Percentiles rank a stretch among this genome's conserved stretches.
These are phyloP conservation scores for Punica granatum DNA, from an alignment of 345 rosid species.

Conservation along the genomic window DNA sequence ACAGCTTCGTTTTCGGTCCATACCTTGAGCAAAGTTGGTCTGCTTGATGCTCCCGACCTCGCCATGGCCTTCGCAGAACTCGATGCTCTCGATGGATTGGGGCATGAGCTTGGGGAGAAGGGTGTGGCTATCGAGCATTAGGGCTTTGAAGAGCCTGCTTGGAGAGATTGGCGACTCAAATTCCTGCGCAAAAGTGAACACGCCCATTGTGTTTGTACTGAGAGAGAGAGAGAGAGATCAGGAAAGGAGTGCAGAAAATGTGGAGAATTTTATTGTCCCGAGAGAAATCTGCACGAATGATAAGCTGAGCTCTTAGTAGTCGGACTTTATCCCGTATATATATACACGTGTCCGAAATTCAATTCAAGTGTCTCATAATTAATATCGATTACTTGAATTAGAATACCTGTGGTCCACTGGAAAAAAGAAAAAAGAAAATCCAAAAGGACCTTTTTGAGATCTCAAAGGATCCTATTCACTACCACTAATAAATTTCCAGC, in stretches of 20 bases:
- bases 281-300: no score
- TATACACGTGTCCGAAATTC: no score
- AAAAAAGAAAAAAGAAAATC: background rate
- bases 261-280: slow-evolving; percentile 13
- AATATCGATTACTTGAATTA: no score
- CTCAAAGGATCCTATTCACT: no score
- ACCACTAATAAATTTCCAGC: no score
- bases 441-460: background rate
- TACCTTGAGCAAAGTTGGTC: slow-evolving; percentile 11
- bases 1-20: background rate
- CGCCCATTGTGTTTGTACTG: slow-evolving; percentile 5
- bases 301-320: no score
- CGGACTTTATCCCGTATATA: no score
- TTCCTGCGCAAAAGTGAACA: slow-evolving; percentile 12
- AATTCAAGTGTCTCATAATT: no score
- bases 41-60: slow-evolving; percentile 12
- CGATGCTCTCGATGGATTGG: slow-evolving; percentile 9
- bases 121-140: slow-evolving; percentile 9
- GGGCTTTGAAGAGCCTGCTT: slow-evolving; percentile 17
- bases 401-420: no score
- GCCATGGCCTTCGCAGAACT: slow-evolving; percentile 7
- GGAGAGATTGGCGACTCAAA: slow-evolving; percentile 11
- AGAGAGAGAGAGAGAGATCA: slow-evolving; percentile 13
- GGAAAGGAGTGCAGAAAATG: background rate
- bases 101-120: slow-evolving; percentile 15